Evolutionary conservation across 1,284 basidiomycete species (phyloP).

Genomic region (Ustilago bromivora): DNA sequence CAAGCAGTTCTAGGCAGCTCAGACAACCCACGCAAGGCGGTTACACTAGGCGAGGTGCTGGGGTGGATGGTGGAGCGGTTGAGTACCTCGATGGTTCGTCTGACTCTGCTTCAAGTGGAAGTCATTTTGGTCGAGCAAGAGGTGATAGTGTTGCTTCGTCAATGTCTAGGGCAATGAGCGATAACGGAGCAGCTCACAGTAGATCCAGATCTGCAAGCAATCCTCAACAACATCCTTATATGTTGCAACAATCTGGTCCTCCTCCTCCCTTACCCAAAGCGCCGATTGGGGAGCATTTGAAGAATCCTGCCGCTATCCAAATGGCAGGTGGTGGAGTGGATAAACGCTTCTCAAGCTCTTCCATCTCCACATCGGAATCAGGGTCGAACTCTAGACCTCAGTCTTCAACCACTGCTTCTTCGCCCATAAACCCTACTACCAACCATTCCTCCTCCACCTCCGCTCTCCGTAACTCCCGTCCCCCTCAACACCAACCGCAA

Average conservation of each 20-base stretch:
- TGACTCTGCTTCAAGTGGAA: constrained; percentile 37
- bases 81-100: constrained; percentile 50
- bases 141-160: constrained; percentile 36
- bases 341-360: constrained; percentile 55
- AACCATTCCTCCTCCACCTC: constrained; percentile 1
- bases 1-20: constrained; percentile 55
- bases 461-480: constrained; percentile 8
- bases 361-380: constrained; percentile 56
- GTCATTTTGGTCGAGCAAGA: constrained; percentile 21
- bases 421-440: constrained; percentile 45
- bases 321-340: constrained; percentile 11
- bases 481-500: not conserved
- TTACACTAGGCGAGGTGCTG: constrained; percentile 5
- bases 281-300: constrained; percentile 18
- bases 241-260: constrained; percentile 24
- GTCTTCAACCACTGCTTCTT: constrained; percentile 57
- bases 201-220: constrained; percentile 56
- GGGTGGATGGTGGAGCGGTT: constrained; percentile 44
- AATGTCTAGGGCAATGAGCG: constrained; percentile 50
- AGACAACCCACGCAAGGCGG: constrained; percentile 31
- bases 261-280: constrained; percentile 54
- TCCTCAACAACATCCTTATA: constrained; percentile 48
- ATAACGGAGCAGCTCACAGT: constrained; percentile 32
- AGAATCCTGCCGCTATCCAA: constrained; percentile 7
- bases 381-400: constrained; percentile 49